Evolutionary conservation across 306 rosid genomes (phyloP), one percentile per base, ranked within the genome.

Genomic region (Casuarina cunninghamiana): DNA sequence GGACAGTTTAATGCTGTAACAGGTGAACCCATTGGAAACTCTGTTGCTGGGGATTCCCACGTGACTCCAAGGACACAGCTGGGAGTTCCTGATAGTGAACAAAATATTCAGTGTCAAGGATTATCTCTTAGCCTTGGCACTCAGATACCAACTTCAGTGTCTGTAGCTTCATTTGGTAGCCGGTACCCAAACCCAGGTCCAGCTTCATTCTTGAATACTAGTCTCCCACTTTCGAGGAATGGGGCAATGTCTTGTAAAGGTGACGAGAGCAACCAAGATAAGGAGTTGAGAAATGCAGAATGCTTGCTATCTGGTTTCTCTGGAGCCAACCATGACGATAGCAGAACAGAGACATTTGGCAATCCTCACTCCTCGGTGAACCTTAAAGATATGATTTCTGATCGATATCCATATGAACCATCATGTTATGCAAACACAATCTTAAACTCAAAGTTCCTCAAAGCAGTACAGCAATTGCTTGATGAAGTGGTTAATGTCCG

Each of bases 51-150:
- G 53, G 84, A 84, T 73, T 78, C 90, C 35, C 77, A 44, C 60
- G 77, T 44, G 19, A 12, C 49, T 53, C 11, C 76, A 58, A 75
- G 87, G 83, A 71, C 84, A 38, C 88, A 77, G 35, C 39, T 86
- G 12, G 89, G 88, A 71, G 70, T 81, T 60, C 75, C 80, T 12
- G 80, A 82, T 21, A 70, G 69, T 49, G 88, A 90, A 17, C 90
- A 83, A 37, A 89, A 82, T 84, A 81, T 81, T 26, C 97, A 87
- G 72, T 86, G 84, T 72, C 96, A 89, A 55, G 95, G 95, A 49
- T 84, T 95, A 55, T 91, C 97, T 75, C 97, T 95, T 53, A 95
- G 97, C 85, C 93, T 95, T 26, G 87, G 91, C 42, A 83, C 97
- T 48, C 81, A 88, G 16, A 84, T 87, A 77, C 89, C 88, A 35